Percentiles rank a stretch among this genome's conserved stretches.
Evolutionary conservation across 2,329 filamentous ascomycete genomes (phyloP).

Genomic region (Aspergillus eucalypticola): DNA sequence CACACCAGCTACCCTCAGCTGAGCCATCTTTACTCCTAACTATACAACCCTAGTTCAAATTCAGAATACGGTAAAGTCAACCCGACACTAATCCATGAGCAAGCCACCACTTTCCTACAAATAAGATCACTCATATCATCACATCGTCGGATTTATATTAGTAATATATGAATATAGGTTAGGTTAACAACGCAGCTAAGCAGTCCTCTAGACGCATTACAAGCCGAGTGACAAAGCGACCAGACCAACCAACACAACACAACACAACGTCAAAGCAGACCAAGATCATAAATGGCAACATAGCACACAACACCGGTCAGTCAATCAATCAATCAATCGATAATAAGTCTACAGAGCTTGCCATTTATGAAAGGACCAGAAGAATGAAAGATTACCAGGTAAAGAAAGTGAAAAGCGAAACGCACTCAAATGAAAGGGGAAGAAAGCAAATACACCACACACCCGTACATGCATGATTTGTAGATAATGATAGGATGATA

Average conservation of each 20-base stretch:
- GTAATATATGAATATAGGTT: background rate
- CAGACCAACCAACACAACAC: background rate
- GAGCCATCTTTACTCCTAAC: no score
- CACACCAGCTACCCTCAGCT: no score
- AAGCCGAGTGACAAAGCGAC: background rate
- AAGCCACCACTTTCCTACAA: no score
- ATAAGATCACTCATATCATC: background rate
- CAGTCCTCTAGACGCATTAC: background rate
- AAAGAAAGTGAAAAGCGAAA: background rate
- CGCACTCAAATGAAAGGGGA: background rate
- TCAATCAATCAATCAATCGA: background rate
- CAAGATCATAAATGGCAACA: background rate
- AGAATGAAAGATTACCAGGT: conserved; percentile 2
- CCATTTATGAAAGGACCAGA: background rate
- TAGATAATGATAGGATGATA: background rate
- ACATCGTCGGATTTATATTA: conserved; percentile 1
- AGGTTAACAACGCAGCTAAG: background rate
- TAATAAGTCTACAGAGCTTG: background rate
- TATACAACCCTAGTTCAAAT: no score
- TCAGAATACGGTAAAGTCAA: no score
- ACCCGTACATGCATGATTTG: background rate
- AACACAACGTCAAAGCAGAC: background rate
- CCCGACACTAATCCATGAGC: no score
- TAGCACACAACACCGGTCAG: background rate
- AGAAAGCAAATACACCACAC: background rate